Base-by-base conservation (phyloP, 768 basidiomycete species). In the Lactarius hengduanensis region DNA sequence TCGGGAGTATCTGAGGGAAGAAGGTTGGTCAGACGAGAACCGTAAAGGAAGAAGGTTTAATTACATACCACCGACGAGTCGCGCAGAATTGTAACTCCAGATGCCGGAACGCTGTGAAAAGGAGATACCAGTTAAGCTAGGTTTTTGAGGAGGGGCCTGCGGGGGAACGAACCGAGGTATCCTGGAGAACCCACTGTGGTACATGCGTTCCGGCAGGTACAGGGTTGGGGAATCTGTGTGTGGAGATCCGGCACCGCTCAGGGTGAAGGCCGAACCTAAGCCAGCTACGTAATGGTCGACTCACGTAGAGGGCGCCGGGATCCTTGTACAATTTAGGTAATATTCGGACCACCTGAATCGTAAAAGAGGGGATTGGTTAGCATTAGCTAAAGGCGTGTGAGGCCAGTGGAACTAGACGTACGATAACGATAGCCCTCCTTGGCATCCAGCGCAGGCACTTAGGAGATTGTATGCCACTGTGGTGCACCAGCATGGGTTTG, bases 201-300 rank as follows among this genome's bases (percentile, higher is more conserved):
- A 67, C 66, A 11, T 40, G 28, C 18, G 61, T 67, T 53, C 66
- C 66, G 1, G 26, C 20, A 22, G 66, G 66, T 15, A 67, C 38
- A 18, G 66, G 40, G 7, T 59, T 59, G 11, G 66, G 50, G 26
- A 67, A 67, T 9, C 66, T 67, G n/a, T n/a, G n/a, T n/a, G n/a
- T n/a, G 54, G 16, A 16, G 5, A 55, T 15, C 16, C 54, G 28
- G 34, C 9, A 10, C 4, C 26, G 54, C 13, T 55, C 54, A 55
- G 54, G 54, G 26, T 7, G 7, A 53, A 53, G 50, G n/a, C 11
- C 36, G 13, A 8, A 13, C 36, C 2, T 45, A 45, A n/a, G 43
- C 43, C 20, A 55, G 7, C 11, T 1, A 18, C 15, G 15, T 9
- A 15, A 7, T 15, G 54, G 43, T 55, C 54, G 54, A 55, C 54